Percentiles rank a stretch among this genome's conserved stretches.
Evolutionary conservation across 257 asterid species (phyloP).

Genomic region (Nicotiana sylvestris): DNA sequence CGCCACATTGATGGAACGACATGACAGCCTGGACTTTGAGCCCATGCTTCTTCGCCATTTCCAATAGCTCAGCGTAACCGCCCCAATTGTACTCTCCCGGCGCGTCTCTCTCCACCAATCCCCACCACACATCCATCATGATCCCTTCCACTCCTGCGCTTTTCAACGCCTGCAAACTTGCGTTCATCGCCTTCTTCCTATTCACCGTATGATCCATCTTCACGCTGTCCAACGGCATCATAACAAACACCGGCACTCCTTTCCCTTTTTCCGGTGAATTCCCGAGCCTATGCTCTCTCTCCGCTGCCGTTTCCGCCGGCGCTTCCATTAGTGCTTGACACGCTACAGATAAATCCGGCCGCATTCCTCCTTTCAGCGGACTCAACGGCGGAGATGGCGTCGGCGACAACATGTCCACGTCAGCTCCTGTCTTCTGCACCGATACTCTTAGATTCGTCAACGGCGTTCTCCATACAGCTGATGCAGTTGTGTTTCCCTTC

Average conservation of each 20-base stretch:
- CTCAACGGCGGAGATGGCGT: slow-evolving; percentile 81
- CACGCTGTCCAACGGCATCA: slow-evolving; percentile 99
- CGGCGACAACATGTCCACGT: slow-evolving; percentile 60
- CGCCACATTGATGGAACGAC: slow-evolving; percentile 98
- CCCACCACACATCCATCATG: slow-evolving; percentile 99
- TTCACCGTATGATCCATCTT: slow-evolving; percentile 78
- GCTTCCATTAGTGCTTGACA: slow-evolving; percentile 75
- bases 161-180: slow-evolving; percentile 90
- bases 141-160: slow-evolving; percentile 95
- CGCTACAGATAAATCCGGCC: slow-evolving; percentile 65
- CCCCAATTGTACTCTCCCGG: slow-evolving; percentile 89
- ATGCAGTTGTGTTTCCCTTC: slow-evolving; percentile 34
- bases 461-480: slow-evolving; percentile 66
- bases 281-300: slow-evolving; percentile 25
- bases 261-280: slow-evolving; percentile 21
- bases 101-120: slow-evolving; percentile 74
- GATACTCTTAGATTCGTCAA: slow-evolving; percentile 46
- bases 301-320: not conserved
- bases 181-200: slow-evolving; percentile 92
- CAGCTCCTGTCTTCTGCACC: slow-evolving; percentile 31
- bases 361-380: slow-evolving; percentile 48
- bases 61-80: slow-evolving; percentile 78
- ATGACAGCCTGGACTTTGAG: slow-evolving; percentile 95
- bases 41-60: slow-evolving; percentile 90
- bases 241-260: slow-evolving; percentile 91